Percentiles rank a stretch among this genome's conserved stretches.
phyloP scores from a whole-genome alignment of 2,329 filamentous ascomycete genomes.

The Coniosporium tulheliwenetii region DNA sequence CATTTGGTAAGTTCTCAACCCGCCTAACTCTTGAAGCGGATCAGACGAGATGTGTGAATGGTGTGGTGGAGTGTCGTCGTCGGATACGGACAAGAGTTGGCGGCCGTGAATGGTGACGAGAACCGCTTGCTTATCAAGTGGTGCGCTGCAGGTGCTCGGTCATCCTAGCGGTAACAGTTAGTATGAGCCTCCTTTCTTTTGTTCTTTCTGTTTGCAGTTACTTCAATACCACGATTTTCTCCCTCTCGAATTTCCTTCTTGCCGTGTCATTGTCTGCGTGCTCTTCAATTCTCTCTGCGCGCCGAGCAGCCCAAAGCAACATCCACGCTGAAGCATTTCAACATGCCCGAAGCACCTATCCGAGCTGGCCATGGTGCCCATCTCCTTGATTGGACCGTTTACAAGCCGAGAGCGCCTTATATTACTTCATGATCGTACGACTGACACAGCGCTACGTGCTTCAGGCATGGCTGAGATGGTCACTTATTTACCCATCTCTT shows the following conservation, averaged over 20 bases:
- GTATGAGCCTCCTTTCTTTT: constrained; percentile 12
- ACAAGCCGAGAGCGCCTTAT: neutral
- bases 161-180: constrained; percentile 24
- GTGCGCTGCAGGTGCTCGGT: constrained; percentile 21
- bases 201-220: constrained; percentile 1
- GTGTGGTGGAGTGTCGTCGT: neutral
- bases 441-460: neutral
- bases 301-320: no score
- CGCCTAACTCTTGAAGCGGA: neutral
- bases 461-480: constrained; percentile 57
- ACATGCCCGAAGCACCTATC: neutral
- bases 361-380: neutral
- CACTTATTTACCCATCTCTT: constrained; percentile 60
- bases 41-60: neutral
- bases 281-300: no score
- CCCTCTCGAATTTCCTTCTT: no score
- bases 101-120: neutral
- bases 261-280: no score
- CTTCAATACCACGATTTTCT: no score
- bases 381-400: neutral
- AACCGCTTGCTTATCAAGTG: constrained; percentile 1
- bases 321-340: neutral
- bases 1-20: constrained; percentile 16
- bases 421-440: neutral
- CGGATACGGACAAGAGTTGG: neutral